These are phyloP conservation scores for Kickxella alabastrina DNA, from an alignment of 192 early-diverging fungal genomes.

Conservation along the genomic window DNA sequence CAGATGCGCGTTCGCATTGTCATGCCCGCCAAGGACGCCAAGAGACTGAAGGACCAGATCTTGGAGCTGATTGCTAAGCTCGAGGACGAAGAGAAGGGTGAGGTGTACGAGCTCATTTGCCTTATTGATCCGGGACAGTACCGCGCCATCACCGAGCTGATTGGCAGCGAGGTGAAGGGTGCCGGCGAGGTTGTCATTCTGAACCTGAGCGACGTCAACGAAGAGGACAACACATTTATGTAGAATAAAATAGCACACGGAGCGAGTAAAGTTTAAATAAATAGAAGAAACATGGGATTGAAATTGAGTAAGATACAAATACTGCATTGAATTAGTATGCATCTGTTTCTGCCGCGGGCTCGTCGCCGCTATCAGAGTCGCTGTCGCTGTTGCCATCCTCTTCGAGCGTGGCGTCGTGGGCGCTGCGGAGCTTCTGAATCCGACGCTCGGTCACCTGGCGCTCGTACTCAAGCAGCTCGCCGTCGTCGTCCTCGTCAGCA, in stretches of 20 bases:
- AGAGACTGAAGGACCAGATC: conserved; percentile 81
- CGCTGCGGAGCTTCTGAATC: conserved; percentile 20
- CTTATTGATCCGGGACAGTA: conserved; percentile 94
- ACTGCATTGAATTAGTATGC: too few relatives aligned
- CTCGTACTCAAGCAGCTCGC: conserved; percentile 74
- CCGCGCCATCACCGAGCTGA: conserved; percentile 72
- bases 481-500: conserved; percentile 86
- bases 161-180: conserved; percentile 84
- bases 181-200: conserved; percentile 86
- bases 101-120: conserved; percentile 43
- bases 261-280: too few relatives aligned
- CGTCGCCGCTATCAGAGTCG: background rate
- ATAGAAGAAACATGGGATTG: too few relatives aligned
- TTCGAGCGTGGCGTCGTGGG: conserved; percentile 24
- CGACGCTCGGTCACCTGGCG: conserved; percentile 55
- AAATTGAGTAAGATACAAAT: too few relatives aligned
- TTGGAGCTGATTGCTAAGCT: conserved; percentile 64
- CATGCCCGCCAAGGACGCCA: conserved; percentile 80
- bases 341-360: too few relatives aligned
- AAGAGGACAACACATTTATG: conserved; percentile 58
- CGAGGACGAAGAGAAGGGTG: conserved; percentile 67
- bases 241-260: too few relatives aligned
- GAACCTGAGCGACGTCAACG: conserved; percentile 67
- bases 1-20: conserved; percentile 88
- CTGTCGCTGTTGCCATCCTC: background rate